Evolutionary conservation across 352 stramenopile species (phyloP).

Genomic region (Phytophthora sojae): DNA sequence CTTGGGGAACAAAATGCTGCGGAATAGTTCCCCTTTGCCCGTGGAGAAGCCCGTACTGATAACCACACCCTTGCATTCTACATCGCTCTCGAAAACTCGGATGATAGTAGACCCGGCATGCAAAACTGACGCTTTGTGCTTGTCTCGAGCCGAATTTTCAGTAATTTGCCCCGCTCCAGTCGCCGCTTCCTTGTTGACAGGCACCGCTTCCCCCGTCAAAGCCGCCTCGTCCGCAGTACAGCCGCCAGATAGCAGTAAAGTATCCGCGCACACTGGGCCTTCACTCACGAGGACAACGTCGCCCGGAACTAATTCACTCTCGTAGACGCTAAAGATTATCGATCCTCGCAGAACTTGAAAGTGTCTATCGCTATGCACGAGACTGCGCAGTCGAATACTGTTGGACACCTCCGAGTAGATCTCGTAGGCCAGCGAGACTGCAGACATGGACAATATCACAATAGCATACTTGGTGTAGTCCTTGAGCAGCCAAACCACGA

Average conservation of each 20-base stretch:
- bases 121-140: conserved; percentile 45
- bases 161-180: conserved; percentile 25
- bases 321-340: conserved; percentile 19
- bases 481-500: conserved; percentile 53
- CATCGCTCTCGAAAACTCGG: conserved; percentile 12
- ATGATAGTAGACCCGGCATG: conserved; percentile 47
- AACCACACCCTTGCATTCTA: conserved; percentile 48
- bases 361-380: conserved; percentile 46
- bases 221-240: conserved; percentile 57
- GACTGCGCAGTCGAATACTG: conserved; percentile 44
- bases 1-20: conserved; percentile 67
- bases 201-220: conserved; percentile 55
- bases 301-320: conserved; percentile 55
- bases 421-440: conserved; percentile 54
- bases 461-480: conserved; percentile 55
- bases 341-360: conserved; percentile 45
- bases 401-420: conserved; percentile 60
- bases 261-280: conserved; percentile 45
- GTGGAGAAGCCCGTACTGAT: conserved; percentile 67
- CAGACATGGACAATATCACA: conserved; percentile 53
- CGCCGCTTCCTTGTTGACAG: conserved; percentile 51
- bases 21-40: conserved; percentile 70
- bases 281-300: conserved; percentile 51
- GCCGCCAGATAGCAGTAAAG: conserved; percentile 49
- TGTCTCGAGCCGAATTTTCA: conserved; percentile 31